Evolutionary conservation across 306 rosid species (phyloP).

Genomic region (Cicer judaicum): DNA sequence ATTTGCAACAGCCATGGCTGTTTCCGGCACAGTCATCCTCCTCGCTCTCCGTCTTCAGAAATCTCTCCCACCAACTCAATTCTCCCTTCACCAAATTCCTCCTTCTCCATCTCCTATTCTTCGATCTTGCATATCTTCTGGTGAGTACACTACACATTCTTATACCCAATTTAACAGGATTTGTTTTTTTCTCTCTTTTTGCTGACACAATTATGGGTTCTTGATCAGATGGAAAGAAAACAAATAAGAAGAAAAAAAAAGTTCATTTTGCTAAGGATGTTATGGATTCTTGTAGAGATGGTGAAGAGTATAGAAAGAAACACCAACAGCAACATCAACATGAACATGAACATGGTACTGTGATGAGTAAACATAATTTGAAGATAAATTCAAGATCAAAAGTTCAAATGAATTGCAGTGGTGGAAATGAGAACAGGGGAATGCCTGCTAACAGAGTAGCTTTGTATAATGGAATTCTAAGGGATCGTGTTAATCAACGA

Average conservation of each 20-base stretch:
- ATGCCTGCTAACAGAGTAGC: constrained; percentile 89
- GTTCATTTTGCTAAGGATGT: constrained; percentile 89
- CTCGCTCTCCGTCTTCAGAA: constrained; percentile 82
- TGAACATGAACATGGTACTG: neutral
- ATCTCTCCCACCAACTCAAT: constrained; percentile 49
- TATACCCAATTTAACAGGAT: neutral
- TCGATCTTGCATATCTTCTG: constrained; percentile 84
- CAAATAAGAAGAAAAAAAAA: constrained; percentile 59
- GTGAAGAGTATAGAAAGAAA: constrained; percentile 66
- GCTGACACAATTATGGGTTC: constrained; percentile 21
- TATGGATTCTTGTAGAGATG: constrained; percentile 68
- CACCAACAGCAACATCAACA: neutral
- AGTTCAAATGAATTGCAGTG: constrained; percentile 37
- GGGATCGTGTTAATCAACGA: constrained; percentile 76
- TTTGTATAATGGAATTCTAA: constrained; percentile 83
- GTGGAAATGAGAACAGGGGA: constrained; percentile 49
- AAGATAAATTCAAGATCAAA: constrained; percentile 43
- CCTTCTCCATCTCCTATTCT: constrained; percentile 56
- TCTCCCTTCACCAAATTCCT: constrained; percentile 42
- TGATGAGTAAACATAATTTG: constrained; percentile 10
- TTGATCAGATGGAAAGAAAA: constrained; percentile 59
- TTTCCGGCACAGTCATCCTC: constrained; percentile 92
- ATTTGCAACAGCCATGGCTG: constrained; percentile 96
- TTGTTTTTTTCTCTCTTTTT: neutral
- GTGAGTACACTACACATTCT: constrained; percentile 49